Base-by-base conservation (phyloP, 306 rosid genomes). In the Vicia villosa region DNA sequence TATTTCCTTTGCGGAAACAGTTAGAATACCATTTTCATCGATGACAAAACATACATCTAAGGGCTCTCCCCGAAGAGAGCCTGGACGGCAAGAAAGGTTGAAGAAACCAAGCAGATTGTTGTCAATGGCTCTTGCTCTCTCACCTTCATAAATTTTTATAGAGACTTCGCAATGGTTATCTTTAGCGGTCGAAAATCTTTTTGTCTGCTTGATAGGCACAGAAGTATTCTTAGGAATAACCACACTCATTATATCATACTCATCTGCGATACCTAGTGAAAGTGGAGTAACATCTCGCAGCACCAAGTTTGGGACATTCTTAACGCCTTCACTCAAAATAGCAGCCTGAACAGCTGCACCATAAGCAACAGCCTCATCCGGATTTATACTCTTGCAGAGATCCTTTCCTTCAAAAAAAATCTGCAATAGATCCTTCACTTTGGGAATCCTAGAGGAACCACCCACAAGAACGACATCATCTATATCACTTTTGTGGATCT, bases 391-490 rank as follows among this genome's bases (percentile, higher is more conserved):
- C 74, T 71, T 84, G 79, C 85, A 87, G 1, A 82, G 72, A 34
- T 82, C 84, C 69, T 82, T 84, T 4, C 89, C 87, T 0, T 75
- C 66, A 21, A 84, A 80, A 59, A 82, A 82, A 14, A 82, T 75
- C 9, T 73, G 84, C 80, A 87, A 75, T 0, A 82, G 19, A 9
- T 77, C 75, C 58, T 87, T 86, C 46, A 84, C 81, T 36, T 87
- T 84, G 34, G 89, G 92, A 67, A 84, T 82, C 19, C 89, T 87
- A 3, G 89, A 75, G 11, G 89, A 87, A 0, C 92, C 89, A 20
- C 92, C 89, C 8, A 84, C 84, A 52, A 87, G 92, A 2, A 87
- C 86, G 41, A 76, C 81, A 52, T 84, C 89, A 62, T 84, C 66
- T 0, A 80, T 46, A 7, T 3, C 15, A 50, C 57, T 84, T 68